A percentile compares a stretch with the other conserved stretches of the same genome.
phyloP scores from a whole-genome alignment of 805 yeast species.

The Yarrowia sp. region DNA sequence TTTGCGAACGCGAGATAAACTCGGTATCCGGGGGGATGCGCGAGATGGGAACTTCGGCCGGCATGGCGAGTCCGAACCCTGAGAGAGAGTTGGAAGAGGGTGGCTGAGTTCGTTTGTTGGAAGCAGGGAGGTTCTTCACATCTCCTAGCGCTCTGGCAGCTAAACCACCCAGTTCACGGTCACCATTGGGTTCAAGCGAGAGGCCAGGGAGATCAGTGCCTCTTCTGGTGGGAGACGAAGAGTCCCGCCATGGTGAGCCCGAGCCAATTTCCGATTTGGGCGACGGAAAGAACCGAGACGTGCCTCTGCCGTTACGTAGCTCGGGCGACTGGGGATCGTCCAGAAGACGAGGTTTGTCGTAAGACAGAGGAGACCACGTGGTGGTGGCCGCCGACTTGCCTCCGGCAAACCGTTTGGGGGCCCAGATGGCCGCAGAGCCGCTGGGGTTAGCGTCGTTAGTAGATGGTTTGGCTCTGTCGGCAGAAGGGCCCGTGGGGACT shows the following conservation, averaged over 20 bases:
- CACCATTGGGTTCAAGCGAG: slow-evolving; percentile 11
- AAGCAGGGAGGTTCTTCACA: background rate
- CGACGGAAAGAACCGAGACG: slow-evolving; percentile 22
- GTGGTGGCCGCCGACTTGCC: background rate
- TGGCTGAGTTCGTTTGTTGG: background rate
- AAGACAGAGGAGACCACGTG: slow-evolving; percentile 9
- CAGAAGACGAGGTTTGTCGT: slow-evolving; percentile 18
- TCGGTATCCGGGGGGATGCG: slow-evolving; percentile 26
- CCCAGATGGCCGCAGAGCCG: slow-evolving; percentile 11
- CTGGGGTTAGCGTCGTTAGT: background rate
- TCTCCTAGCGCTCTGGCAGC: slow-evolving; percentile 12
- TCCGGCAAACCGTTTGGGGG: slow-evolving; percentile 9
- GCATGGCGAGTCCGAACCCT: slow-evolving; percentile 23
- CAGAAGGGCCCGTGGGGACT: slow-evolving; percentile 22
- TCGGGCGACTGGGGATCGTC: slow-evolving; percentile 22
- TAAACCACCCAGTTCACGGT: slow-evolving; percentile 6
- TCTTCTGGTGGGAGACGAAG: slow-evolving; percentile 1
- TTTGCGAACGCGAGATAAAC: background rate
- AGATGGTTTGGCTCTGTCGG: background rate
- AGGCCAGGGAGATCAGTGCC: background rate
- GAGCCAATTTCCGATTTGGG: slow-evolving; percentile 23
- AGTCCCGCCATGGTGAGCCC: slow-evolving; percentile 4
- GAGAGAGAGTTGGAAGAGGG: slow-evolving; percentile 9
- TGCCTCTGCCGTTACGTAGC: slow-evolving; percentile 16
- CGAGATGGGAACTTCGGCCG: slow-evolving; percentile 24